Base-by-base conservation (phyloP, 345 rosid species). In the Sisymbrium altissimum region DNA sequence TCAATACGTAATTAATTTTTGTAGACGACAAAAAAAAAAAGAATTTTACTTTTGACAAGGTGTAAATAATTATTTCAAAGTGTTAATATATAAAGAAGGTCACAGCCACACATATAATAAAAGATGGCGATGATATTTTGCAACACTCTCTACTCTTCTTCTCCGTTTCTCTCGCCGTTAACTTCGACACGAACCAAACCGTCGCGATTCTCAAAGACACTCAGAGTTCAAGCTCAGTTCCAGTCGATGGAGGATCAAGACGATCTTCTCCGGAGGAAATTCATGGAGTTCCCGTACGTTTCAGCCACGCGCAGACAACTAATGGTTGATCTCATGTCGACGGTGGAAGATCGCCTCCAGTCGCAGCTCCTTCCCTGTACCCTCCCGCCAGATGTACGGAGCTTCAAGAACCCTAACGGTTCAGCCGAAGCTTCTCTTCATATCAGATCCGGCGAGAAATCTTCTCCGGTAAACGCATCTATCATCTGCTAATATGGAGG, bases 321-420 rank as follows among this genome's bases (percentile, higher is more conserved):
- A 55, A 87, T 93, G 92, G 69, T 74, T 39, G 84, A 86, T 71
- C 87, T 93, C 23, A 79, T 90, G 49, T 87, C 98, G 1, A 79
- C 89, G 36, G 62, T 83, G 35, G 96, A 93, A 79, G 68, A 74
- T 79, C 86, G 92, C 8, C 88, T 90, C 52, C 79, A 70, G 2
- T 70, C 86, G 0, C 83, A 79, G 18, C 86, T 93, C 56, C 87
- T 81, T 8, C 91, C 96, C 11, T 86, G 89, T 38, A 55, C 70
- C 19, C 88, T 93, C 25, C 89, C 98, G 2, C 77, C 74, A 7
- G 96, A 90, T 35, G 88, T 86, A 7, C 86, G 82, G 33, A 74
- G 71, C 72, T 89, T 79, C 81, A 70, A 81, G 77, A 86, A 83
- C 79, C 83, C 81, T 21, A 80, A 12, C 56, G 88, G 85, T 4